Evolutionary conservation across 2,329 filamentous ascomycete genomes (phyloP).

Genomic region (Talaromyces sp.): DNA sequence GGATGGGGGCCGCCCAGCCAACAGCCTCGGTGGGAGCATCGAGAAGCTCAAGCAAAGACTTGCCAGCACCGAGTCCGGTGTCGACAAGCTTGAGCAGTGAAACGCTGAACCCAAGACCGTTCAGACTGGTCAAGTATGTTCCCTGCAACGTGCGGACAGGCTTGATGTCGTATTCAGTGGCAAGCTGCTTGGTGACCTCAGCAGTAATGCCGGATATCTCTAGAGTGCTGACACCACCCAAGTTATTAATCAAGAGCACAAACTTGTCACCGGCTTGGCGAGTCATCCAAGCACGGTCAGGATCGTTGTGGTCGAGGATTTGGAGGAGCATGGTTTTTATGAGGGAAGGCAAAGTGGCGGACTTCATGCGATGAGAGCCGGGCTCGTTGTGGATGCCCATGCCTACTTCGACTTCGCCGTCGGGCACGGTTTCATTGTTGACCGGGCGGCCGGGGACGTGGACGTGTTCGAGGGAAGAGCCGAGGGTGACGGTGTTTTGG

Average conservation of each 20-base stretch:
- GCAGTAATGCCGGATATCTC: slow-evolving; percentile 65
- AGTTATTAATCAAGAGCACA: slow-evolving; percentile 65
- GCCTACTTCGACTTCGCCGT: slow-evolving; percentile 62
- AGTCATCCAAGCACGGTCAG: slow-evolving; percentile 61
- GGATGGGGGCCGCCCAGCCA: slow-evolving; percentile 63
- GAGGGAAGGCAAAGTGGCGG: slow-evolving; percentile 47
- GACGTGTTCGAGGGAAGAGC: slow-evolving; percentile 83
- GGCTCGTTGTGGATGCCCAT: slow-evolving; percentile 72
- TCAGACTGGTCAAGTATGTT: slow-evolving; percentile 69
- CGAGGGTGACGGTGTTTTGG: slow-evolving; percentile 77
- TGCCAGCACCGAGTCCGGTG: slow-evolving; percentile 52
- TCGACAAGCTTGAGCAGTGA: slow-evolving; percentile 62
- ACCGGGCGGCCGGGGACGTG: slow-evolving; percentile 75
- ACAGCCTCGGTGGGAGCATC: slow-evolving; percentile 65
- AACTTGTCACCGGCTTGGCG: slow-evolving; percentile 57
- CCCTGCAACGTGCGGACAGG: slow-evolving; percentile 61
- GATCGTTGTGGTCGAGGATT: slow-evolving; percentile 59
- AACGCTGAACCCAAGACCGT: slow-evolving; percentile 68
- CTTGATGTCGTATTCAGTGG: slow-evolving; percentile 56
- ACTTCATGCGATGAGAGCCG: slow-evolving; percentile 50
- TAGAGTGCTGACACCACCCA: slow-evolving; percentile 64
- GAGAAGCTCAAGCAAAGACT: slow-evolving; percentile 60
- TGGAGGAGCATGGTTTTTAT: slow-evolving; percentile 62
- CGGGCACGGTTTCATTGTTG: slow-evolving; percentile 41
- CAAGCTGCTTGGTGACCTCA: slow-evolving; percentile 62